Evolutionary conservation across 192 early-diverging fungal genomes (phyloP).

Genomic region (Chytriomyces confervae): DNA sequence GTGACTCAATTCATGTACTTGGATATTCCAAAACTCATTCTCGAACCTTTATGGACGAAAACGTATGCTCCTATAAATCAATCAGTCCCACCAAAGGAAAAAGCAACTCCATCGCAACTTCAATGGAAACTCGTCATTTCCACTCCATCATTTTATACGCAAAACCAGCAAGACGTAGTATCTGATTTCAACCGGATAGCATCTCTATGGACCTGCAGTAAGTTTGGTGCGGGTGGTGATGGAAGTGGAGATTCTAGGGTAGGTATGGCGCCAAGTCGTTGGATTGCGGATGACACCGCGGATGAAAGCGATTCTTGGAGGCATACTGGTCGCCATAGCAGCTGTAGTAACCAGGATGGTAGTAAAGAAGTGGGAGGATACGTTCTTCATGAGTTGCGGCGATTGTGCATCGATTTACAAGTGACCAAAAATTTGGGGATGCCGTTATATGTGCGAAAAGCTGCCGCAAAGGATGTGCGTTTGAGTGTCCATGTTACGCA

Average conservation of each 20-base stretch:
- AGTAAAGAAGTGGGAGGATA: neutral
- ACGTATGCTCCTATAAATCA: neutral
- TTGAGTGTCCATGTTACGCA: constrained; percentile 15
- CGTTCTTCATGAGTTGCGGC: neutral
- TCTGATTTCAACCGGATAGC: neutral
- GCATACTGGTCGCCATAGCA: no score
- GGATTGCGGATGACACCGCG: neutral
- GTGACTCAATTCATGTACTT: neutral
- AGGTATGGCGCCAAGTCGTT: neutral
- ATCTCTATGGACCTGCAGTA: constrained; percentile 28
- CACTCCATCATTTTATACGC: neutral
- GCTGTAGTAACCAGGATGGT: no score
- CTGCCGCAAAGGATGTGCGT: neutral
- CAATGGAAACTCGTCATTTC: constrained; percentile 28
- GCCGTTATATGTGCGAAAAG: neutral
- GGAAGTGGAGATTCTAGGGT: neutral
- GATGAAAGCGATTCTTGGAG: neutral
- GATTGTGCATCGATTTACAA: neutral
- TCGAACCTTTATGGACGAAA: neutral
- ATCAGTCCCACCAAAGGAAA: no score
- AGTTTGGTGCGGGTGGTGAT: constrained; percentile 29
- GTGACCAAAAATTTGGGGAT: neutral
- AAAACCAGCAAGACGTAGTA: neutral
- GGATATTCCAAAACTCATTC: neutral
- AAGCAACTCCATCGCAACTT: neutral